Percentiles rank a stretch among this genome's conserved stretches.
Conservation (phyloP, 306 rosid species). For the Prunus campanulata region DNA sequence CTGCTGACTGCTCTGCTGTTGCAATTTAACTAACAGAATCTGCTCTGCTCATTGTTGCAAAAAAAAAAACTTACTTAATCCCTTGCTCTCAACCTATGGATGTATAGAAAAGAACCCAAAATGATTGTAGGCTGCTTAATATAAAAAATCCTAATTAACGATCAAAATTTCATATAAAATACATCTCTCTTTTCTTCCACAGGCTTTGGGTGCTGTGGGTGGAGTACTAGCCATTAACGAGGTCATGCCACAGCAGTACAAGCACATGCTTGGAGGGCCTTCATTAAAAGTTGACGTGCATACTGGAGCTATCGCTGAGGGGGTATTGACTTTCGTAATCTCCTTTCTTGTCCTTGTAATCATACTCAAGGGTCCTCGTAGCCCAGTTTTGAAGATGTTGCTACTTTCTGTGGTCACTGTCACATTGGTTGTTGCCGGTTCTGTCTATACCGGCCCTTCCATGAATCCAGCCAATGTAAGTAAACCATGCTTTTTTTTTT, state of each 20-base stretch:
- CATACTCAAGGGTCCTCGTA: conserved; percentile 73
- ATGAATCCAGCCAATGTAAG: conserved; percentile 95
- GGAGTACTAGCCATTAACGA: conserved; percentile 77
- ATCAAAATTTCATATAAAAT: neutral
- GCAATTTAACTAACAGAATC: neutral
- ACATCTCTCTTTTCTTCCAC: conserved; percentile 11
- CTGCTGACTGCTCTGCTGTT: neutral
- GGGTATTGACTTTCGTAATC: conserved; percentile 71
- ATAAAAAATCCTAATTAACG: neutral
- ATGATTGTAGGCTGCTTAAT: neutral
- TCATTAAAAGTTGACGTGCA: conserved; percentile 82
- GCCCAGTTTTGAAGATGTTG: conserved; percentile 50
- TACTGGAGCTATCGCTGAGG: conserved; percentile 79
- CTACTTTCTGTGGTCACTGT: conserved; percentile 59
- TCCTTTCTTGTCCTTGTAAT: conserved; percentile 65
- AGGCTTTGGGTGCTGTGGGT: conserved; percentile 85
- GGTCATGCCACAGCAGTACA: conserved; percentile 59
- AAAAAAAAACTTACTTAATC: neutral
- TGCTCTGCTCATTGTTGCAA: neutral
- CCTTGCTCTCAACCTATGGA: neutral
- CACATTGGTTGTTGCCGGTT: conserved; percentile 50
- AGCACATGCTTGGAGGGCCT: conserved; percentile 80
- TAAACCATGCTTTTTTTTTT: neutral
- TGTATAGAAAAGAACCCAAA: neutral
- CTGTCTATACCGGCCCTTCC: conserved; percentile 78